phyloP scores from a whole-genome alignment of 305 asterid species.

The Fraxinus platypoda region DNA sequence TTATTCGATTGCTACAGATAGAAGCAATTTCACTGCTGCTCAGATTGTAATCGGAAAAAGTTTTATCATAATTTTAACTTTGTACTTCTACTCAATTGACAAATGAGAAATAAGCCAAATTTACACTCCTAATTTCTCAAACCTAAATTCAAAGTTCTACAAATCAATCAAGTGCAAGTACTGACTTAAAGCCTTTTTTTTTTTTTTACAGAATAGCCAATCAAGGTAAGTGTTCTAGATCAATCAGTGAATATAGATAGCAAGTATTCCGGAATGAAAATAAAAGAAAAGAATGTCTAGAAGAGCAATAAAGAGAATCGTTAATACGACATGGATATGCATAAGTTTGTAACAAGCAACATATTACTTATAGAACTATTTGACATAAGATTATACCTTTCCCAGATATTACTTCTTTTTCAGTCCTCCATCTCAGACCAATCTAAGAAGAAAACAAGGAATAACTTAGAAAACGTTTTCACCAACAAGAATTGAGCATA shows the following conservation, averaged over 20 bases:
- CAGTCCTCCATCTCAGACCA: conserved; percentile 98
- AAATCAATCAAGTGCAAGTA: background rate
- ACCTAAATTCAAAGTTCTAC: background rate
- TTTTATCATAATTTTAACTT: background rate
- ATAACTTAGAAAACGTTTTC: conserved; percentile 18
- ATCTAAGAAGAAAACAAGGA: conserved; percentile 43
- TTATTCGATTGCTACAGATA: background rate
- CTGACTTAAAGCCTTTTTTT: background rate
- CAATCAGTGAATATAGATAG: background rate
- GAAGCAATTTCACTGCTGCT: background rate
- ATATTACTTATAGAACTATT: background rate
- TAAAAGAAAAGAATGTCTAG: background rate
- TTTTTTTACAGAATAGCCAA: background rate
- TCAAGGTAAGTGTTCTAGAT: background rate
- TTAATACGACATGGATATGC: conserved; percentile 18
- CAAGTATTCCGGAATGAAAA: background rate
- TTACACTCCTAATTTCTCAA: background rate
- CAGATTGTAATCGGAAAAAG: background rate
- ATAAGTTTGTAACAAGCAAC: conserved; percentile 4
- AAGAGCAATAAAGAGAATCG: conserved; percentile 7
- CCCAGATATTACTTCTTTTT: conserved; percentile 94
- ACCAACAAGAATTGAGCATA: background rate
- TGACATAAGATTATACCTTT: conserved; percentile 57
- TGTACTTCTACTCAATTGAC: background rate
- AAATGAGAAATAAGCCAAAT: background rate